A percentile compares a stretch with the other conserved stretches of the same genome.
Evolutionary conservation across 768 basidiomycete species (phyloP).

Genomic region (Coprinellus micaceus): DNA sequence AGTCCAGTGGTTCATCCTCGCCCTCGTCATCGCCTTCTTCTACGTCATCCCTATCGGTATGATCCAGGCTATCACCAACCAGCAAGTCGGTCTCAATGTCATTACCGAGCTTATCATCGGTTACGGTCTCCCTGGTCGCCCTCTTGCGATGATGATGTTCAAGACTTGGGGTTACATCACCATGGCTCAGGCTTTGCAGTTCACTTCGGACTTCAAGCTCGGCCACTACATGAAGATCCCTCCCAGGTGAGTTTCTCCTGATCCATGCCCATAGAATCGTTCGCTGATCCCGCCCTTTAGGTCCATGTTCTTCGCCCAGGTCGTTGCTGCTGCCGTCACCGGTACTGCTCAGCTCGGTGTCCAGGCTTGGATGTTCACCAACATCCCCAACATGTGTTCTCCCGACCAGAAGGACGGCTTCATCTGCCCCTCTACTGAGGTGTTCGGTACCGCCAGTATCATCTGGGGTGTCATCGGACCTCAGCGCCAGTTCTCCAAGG

Average conservation of each 20-base stretch:
- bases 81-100: slow-evolving; percentile 70
- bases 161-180: slow-evolving; percentile 80
- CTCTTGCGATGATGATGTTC: slow-evolving; percentile 83
- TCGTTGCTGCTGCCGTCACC: slow-evolving; percentile 62
- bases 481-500: slow-evolving; percentile 60
- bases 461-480: slow-evolving; percentile 86
- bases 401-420: slow-evolving; percentile 56
- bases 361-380: slow-evolving; percentile 73
- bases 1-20: slow-evolving; percentile 62
- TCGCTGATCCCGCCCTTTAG: slow-evolving; percentile 10
- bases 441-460: slow-evolving; percentile 77
- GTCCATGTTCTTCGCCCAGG: slow-evolving; percentile 68
- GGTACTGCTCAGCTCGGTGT: slow-evolving; percentile 74
- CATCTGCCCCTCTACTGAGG: slow-evolving; percentile 65
- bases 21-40: slow-evolving; percentile 58
- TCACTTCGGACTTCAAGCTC: slow-evolving; percentile 76
- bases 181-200: slow-evolving; percentile 63
- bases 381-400: slow-evolving; percentile 60
- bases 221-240: slow-evolving; percentile 79
- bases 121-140: slow-evolving; percentile 72
- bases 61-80: slow-evolving; percentile 76
- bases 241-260: slow-evolving; percentile 36
- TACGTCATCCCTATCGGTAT: slow-evolving; percentile 70
- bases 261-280: neutral
- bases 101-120: slow-evolving; percentile 81